Percentiles rank a stretch among this genome's conserved stretches.
Evolutionary conservation across 129 eudicot genomes (phyloP).

Genomic region (Pittosporum tobira): DNA sequence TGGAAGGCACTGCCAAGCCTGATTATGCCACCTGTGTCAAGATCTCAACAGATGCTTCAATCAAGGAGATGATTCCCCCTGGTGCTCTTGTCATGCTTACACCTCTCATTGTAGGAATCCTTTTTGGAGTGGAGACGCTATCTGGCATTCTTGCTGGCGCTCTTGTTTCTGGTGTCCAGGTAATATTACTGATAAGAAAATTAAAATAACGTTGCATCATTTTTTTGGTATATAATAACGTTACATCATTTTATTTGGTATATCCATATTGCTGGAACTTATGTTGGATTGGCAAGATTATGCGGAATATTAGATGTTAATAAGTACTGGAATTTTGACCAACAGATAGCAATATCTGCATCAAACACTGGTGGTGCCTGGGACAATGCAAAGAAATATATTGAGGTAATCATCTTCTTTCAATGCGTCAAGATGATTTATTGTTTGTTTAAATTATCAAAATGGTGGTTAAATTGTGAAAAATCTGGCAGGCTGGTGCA

Average conservation of each 20-base stretch:
- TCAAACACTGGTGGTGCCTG: conserved; percentile 93
- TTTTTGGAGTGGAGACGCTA: conserved; percentile 80
- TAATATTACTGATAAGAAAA: neutral
- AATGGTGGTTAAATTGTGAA: neutral
- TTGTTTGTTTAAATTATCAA: neutral
- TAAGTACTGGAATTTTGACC: neutral
- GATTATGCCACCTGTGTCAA: conserved; percentile 84
- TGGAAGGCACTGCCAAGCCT: conserved; percentile 68
- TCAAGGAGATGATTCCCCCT: conserved; percentile 88
- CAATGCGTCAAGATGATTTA: neutral
- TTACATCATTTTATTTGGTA: neutral
- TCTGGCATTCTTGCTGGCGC: conserved; percentile 86
- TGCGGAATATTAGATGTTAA: neutral
- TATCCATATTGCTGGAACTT: no score
- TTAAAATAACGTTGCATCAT: neutral
- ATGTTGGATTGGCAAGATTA: no score
- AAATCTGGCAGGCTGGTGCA: conserved; percentile 61
- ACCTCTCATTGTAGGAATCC: conserved; percentile 67
- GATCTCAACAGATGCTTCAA: conserved; percentile 82
- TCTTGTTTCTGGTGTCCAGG: conserved; percentile 90
- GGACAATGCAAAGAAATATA: conserved; percentile 95
- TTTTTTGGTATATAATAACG: neutral
- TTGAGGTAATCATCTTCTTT: conserved; percentile 44
- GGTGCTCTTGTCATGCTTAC: conserved; percentile 89
- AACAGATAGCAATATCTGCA: conserved; percentile 84